These are phyloP conservation scores for Ogataea methanolica DNA, from an alignment of 805 yeast genomes.

Conservation along the genomic window DNA sequence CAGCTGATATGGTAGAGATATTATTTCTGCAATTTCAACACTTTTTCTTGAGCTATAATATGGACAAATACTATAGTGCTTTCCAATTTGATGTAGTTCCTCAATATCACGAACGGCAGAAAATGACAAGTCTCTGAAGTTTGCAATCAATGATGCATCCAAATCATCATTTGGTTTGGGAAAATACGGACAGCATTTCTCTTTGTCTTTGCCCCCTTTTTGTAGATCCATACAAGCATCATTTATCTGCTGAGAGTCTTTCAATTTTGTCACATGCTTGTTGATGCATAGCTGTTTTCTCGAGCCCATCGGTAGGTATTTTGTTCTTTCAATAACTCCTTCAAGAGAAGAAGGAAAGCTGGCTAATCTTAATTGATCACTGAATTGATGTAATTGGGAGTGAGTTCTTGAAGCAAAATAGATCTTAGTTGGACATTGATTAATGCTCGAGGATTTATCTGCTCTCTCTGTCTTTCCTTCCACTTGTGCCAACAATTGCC, in stretches of 20 bases:
- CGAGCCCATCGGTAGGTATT: conserved; percentile 74
- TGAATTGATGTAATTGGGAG: conserved; percentile 79
- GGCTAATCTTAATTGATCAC: conserved; percentile 63
- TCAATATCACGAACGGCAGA: conserved; percentile 71
- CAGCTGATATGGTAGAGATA: conserved; percentile 83
- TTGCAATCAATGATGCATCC: conserved; percentile 29
- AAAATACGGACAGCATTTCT: conserved; percentile 37
- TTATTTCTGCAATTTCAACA: conserved; percentile 58
- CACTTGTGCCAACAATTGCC: conserved; percentile 40
- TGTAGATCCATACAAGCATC: conserved; percentile 79
- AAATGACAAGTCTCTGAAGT: conserved; percentile 52
- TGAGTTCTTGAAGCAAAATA: conserved; percentile 84
- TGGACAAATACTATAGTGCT: conserved; percentile 60
- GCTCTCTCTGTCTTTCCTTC: conserved; percentile 24
- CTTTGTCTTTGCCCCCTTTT: conserved; percentile 23
- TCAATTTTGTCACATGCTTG: conserved; percentile 47
- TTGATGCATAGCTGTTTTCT: conserved; percentile 82
- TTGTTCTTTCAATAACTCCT: conserved; percentile 45
- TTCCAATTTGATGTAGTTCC: conserved; percentile 63
- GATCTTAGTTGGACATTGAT: conserved; percentile 42
- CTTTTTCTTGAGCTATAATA: conserved; percentile 70
- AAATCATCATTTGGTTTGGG: conserved; percentile 31
- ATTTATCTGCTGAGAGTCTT: conserved; percentile 54
- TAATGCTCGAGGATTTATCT: conserved; percentile 18
- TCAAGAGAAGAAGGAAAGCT: conserved; percentile 57